These are phyloP conservation scores for Tolypocladium cylindrosporum DNA, from an alignment of 2,329 filamentous ascomycete species.

Conservation along the genomic window DNA sequence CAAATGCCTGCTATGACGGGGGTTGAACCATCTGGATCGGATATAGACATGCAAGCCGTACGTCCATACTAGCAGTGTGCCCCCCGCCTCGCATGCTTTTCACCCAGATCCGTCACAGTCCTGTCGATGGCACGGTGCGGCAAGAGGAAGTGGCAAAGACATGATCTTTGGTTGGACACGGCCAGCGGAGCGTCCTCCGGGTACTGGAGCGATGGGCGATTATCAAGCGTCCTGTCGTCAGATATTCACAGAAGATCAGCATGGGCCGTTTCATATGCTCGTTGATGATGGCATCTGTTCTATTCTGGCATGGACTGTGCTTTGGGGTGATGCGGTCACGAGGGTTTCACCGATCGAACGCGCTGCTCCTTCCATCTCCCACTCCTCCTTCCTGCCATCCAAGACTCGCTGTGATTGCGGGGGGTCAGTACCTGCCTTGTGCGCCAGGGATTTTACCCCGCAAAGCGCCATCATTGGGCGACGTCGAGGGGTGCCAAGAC, in stretches of 20 bases:
- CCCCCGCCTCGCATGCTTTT: not conserved
- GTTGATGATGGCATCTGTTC: not conserved
- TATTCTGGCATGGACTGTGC: not conserved
- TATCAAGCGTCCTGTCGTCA: not conserved
- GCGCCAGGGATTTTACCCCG: slow-evolving; percentile 8
- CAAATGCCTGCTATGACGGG: not conserved
- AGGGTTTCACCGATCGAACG: not conserved
- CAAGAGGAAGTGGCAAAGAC: not conserved
- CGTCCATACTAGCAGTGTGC: not conserved
- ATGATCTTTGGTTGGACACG: no score
- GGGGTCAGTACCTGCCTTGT: not conserved
- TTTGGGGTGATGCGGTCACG: not conserved
- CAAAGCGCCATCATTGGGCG: slow-evolving; percentile 6
- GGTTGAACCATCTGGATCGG: not conserved
- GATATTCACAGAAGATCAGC: not conserved
- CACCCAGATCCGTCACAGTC: not conserved
- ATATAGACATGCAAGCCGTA: not conserved
- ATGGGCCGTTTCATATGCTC: not conserved
- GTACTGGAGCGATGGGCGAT: not conserved
- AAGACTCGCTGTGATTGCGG: not conserved
- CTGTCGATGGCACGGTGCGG: not conserved
- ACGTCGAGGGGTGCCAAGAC: not conserved
- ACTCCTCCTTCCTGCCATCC: not conserved
- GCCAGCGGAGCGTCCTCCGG: not conserved
- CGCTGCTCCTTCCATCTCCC: not conserved